These are phyloP conservation scores for Globisporangium megalacanthum DNA, from an alignment of 352 stramenopile species.

Conservation along the genomic window DNA sequence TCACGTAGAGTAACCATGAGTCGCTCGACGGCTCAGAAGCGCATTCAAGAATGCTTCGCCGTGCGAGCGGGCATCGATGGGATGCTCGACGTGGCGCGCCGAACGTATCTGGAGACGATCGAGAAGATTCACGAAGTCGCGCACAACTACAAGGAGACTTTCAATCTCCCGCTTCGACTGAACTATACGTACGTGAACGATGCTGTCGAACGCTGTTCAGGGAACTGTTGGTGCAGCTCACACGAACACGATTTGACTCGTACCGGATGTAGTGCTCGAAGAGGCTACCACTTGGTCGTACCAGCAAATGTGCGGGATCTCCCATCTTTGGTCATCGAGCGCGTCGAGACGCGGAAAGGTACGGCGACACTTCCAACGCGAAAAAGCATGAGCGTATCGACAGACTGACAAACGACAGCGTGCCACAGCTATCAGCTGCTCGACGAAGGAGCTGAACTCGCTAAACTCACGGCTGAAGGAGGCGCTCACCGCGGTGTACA, in stretches of 20 bases:
- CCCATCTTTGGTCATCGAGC: constrained; percentile 57
- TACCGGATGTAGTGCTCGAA: constrained; percentile 29
- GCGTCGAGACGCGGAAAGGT: constrained; percentile 63
- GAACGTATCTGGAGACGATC: constrained; percentile 79
- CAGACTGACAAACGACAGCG: constrained; percentile 5
- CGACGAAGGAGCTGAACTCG: constrained; percentile 81
- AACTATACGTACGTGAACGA: constrained; percentile 84
- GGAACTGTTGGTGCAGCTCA: too few relatives aligned
- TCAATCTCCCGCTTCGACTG: constrained; percentile 57
- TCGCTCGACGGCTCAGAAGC: constrained; percentile 65
- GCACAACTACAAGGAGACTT: constrained; percentile 67
- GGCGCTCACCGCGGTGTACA: constrained; percentile 79
- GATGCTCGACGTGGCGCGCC: constrained; percentile 78
- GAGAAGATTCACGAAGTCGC: constrained; percentile 77
- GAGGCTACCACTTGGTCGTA: constrained; percentile 71
- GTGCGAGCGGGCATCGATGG: constrained; percentile 75
- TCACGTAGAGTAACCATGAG: constrained; percentile 59
- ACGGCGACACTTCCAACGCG: background rate
- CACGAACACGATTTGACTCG: background rate
- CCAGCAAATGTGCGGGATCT: constrained; percentile 51
- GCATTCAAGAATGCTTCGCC: constrained; percentile 84
- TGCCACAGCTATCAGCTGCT: constrained; percentile 70
- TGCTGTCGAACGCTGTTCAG: too few relatives aligned
- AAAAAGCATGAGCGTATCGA: background rate
- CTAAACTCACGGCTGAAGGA: constrained; percentile 82